Base-by-base conservation (phyloP, 805 yeast genomes). In the Kuraishia floccosa region DNA sequence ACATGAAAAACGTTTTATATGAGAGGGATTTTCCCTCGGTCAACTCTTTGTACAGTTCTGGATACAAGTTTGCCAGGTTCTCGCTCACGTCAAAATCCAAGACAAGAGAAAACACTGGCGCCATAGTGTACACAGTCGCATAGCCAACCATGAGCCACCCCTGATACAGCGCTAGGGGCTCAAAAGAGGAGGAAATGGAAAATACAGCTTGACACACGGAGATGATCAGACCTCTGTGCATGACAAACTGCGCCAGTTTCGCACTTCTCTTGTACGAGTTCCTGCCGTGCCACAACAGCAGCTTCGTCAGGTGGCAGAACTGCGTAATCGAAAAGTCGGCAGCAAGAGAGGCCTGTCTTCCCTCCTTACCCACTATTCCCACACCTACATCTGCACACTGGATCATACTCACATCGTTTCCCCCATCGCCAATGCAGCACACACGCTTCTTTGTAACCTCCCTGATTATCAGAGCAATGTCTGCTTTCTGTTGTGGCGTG, bases 71-170 rank as follows among this genome's bases (percentile, higher is more conserved):
- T 2, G 95, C 93, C 39, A 91, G 68, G 31, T 76, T 79, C 49
- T 86, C 96, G 44, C 77, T 86, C 28, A 91, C 87, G 51, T 91
- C 99, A 33, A 77, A 74, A 50, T 91, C 97, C 28, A 85, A 65
- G 0, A 93, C 95, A 41, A 91, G 58, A 0, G 96, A 83, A 46
- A 91, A 91, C 2, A 91, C 97, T 0, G 99, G 99, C 34, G 89
- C 86, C 99, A 91, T 91, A 0, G 99, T 91, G 54, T 91, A 91
- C 32, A 85, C 68, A 0, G 99, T 91, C 2, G 97, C 94, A 55
- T 91, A 91, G 2, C 98, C 99, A 27, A 91, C 98, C 96, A 91
- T 86, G 28, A 91, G 64, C 79, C 94, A 89, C 3, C 99, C 99
- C 51, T 91, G 89, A 49, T 82, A 85, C 32, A 91, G 62, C 0